Evolutionary conservation across 2,329 filamentous ascomycete genomes (phyloP).

Genomic region (Talaromyces islandicus): DNA sequence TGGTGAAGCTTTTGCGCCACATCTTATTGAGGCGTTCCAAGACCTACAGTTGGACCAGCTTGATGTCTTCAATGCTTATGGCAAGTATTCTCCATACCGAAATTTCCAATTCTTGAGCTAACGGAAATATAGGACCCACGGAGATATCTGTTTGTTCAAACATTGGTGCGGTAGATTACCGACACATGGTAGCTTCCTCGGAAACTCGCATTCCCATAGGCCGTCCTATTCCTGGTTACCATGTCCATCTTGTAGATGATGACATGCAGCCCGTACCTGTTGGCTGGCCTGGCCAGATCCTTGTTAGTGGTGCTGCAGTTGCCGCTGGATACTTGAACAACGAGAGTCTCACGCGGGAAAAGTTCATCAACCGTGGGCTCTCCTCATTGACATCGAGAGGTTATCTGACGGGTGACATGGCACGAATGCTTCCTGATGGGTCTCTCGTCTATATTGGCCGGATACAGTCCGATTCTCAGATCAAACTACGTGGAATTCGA

Average conservation of each 20-base stretch:
- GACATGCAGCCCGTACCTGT: constrained; percentile 30
- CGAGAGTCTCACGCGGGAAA: constrained; percentile 4
- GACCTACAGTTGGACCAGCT: constrained; percentile 8
- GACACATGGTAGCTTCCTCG: too few relatives aligned
- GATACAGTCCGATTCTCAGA: constrained; percentile 24
- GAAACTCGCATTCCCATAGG: too few relatives aligned
- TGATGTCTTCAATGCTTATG: constrained; percentile 12
- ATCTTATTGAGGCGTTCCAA: constrained; percentile 5
- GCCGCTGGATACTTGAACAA: constrained; percentile 14
- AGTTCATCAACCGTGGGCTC: constrained; percentile 6
- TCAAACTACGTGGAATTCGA: constrained; percentile 27
- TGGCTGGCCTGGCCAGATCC: constrained; percentile 37
- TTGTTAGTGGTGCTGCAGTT: constrained; percentile 22
- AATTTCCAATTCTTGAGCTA: too few relatives aligned
- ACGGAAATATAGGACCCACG: too few relatives aligned
- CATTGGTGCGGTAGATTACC: too few relatives aligned
- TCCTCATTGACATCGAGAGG: too few relatives aligned
- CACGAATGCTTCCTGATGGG: constrained; percentile 20
- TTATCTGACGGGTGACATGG: constrained; percentile 22
- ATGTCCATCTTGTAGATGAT: constrained; percentile 24
- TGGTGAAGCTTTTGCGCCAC: constrained; percentile 1
- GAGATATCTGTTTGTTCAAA: too few relatives aligned
- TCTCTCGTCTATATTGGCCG: constrained; percentile 20
- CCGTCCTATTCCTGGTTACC: too few relatives aligned
- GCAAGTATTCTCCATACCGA: constrained; percentile 18